Conservation (phyloP, 148 eudicot species). For the Diospyros kaki region DNA sequence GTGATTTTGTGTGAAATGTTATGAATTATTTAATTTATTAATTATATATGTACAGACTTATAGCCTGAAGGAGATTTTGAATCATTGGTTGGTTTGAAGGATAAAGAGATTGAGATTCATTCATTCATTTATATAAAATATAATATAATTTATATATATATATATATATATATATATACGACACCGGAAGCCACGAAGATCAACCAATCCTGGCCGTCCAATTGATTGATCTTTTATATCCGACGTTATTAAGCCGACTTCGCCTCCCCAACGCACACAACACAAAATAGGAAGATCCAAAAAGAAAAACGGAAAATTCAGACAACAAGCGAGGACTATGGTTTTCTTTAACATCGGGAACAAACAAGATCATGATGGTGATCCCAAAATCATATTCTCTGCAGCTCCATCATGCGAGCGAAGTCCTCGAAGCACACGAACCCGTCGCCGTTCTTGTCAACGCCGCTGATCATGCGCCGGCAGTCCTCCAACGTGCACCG, state of each 20-base stretch:
- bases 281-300: not conserved
- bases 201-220: conserved; percentile 4
- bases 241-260: not conserved
- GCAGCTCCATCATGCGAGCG: conserved; percentile 62
- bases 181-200: not conserved
- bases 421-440: conserved; percentile 85
- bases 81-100: no score
- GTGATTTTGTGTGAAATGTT: no score
- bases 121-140: no score
- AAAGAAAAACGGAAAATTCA: no score
- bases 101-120: no score
- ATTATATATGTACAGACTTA: no score
- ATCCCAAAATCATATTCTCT: conserved; percentile 4
- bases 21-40: no score
- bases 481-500: conserved; percentile 77
- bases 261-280: not conserved
- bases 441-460: conserved; percentile 64
- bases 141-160: no score
- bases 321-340: no score
- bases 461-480: conserved; percentile 62
- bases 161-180: no score
- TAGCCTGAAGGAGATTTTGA: no score
- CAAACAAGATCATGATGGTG: not conserved
- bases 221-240: not conserved
- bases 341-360: not conserved